A percentile compares a stretch with the other conserved stretches of the same genome.
phyloP scores from a whole-genome alignment of 2,329 filamentous ascomycete genomes.

The Colletotrichum somersetense region DNA sequence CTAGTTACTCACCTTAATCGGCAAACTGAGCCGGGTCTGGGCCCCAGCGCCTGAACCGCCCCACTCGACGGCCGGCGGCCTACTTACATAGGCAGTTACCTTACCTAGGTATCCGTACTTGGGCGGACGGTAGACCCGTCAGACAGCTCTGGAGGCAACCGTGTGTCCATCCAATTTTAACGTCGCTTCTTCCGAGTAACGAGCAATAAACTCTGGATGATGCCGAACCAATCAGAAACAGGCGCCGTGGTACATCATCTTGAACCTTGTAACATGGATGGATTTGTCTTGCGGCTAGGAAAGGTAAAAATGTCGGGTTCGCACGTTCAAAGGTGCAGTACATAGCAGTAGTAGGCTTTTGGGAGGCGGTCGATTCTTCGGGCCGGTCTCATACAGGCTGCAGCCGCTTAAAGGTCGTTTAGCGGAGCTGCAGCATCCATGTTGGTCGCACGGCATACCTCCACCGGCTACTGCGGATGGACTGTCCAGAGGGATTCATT shows the following conservation, averaged over 20 bases:
- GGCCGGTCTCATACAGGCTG: background rate
- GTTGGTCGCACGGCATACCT: background rate
- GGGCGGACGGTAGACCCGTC: conserved; percentile 2
- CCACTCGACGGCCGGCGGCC: conserved; percentile 13
- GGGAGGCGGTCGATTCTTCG: background rate
- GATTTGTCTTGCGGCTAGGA: background rate
- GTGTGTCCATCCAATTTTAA: conserved; percentile 16
- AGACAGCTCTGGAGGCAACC: conserved; percentile 1
- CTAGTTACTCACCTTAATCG: conserved; percentile 2
- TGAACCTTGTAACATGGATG: background rate
- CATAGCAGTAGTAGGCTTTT: background rate
- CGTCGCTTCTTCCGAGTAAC: conserved; percentile 1
- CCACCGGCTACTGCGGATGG: background rate
- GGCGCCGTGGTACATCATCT: background rate
- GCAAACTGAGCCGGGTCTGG: conserved; percentile 6
- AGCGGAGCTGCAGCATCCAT: conserved; percentile 5
- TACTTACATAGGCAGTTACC: background rate
- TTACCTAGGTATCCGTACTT: background rate
- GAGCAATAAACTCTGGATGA: background rate
- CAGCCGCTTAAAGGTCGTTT: background rate
- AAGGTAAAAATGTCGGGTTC: background rate
- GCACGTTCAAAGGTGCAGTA: no score
- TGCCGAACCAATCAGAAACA: background rate
- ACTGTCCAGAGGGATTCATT: background rate
- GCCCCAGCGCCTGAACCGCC: conserved; percentile 12